Evolutionary conservation across 805 yeast genomes (phyloP).

Genomic region (Candida coquimbonensis): DNA sequence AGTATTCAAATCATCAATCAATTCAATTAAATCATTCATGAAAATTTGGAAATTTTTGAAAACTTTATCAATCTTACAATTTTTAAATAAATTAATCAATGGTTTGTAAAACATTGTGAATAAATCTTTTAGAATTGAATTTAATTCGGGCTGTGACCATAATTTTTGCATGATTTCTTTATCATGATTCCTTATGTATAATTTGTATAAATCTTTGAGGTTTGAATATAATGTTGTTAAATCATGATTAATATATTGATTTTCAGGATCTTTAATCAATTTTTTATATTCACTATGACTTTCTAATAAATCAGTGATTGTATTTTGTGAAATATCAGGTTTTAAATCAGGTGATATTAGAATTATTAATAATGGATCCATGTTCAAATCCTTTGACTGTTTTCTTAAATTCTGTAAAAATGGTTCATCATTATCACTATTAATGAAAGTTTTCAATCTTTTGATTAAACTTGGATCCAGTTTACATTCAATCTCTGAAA

Average conservation of each 20-base stretch:
- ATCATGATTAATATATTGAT: conserved; percentile 17
- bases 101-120: conserved; percentile 72
- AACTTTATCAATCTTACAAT: conserved; percentile 59
- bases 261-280: conserved; percentile 20
- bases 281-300: conserved; percentile 21
- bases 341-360: conserved; percentile 17
- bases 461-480: conserved; percentile 24
- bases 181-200: conserved; percentile 64
- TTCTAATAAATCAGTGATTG: conserved; percentile 17
- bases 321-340: conserved; percentile 10
- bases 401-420: conserved; percentile 19
- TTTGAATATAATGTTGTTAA: conserved; percentile 35
- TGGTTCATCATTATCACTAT: conserved; percentile 24
- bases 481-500: conserved; percentile 37
- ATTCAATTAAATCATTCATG: conserved; percentile 54
- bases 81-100: conserved; percentile 57
- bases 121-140: conserved; percentile 66
- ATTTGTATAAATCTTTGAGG: conserved; percentile 54
- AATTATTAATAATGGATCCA: conserved; percentile 17
- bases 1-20: conserved; percentile 44
- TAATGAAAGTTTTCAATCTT: conserved; percentile 28
- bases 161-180: conserved; percentile 66
- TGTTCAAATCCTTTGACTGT: conserved; percentile 15
- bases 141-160: conserved; percentile 82
- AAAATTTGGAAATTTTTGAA: conserved; percentile 58